These are phyloP conservation scores for Verbena officinalis DNA, from an alignment of 257 asterid genomes.

Conservation along the genomic window DNA sequence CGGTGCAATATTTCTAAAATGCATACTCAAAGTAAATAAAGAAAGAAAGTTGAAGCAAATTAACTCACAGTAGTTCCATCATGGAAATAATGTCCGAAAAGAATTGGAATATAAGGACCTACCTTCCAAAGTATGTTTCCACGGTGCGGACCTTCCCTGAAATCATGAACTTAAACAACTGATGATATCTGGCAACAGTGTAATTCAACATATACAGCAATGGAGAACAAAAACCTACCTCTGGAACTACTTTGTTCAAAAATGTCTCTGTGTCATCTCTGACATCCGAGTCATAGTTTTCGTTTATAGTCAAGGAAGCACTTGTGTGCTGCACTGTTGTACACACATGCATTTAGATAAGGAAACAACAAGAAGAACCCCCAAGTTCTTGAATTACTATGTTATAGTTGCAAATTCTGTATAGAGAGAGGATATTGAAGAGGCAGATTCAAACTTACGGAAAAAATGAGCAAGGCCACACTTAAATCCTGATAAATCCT, in stretches of 20 bases:
- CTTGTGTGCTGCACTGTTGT: constrained; percentile 96
- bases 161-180: constrained; percentile 33
- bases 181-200: constrained; percentile 25
- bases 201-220: constrained; percentile 16
- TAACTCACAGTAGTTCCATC: neutral
- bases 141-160: constrained; percentile 91
- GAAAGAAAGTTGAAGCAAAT: neutral
- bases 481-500: constrained; percentile 75
- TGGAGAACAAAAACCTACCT: constrained; percentile 52
- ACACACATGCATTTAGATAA: constrained; percentile 31
- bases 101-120: constrained; percentile 13
- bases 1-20: constrained; percentile 3
- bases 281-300: constrained; percentile 94
- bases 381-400: neutral
- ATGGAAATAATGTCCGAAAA: constrained; percentile 1
- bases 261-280: constrained; percentile 91
- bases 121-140: constrained; percentile 97
- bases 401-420: neutral
- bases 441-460: constrained; percentile 48
- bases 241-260: constrained; percentile 83
- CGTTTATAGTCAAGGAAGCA: constrained; percentile 96
- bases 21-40: constrained; percentile 8
- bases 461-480: constrained; percentile 96
- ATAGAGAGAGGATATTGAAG: neutral
- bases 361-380: neutral